Conservation (phyloP, 768 basidiomycete genomes). For the Podaxis sp. region DNA sequence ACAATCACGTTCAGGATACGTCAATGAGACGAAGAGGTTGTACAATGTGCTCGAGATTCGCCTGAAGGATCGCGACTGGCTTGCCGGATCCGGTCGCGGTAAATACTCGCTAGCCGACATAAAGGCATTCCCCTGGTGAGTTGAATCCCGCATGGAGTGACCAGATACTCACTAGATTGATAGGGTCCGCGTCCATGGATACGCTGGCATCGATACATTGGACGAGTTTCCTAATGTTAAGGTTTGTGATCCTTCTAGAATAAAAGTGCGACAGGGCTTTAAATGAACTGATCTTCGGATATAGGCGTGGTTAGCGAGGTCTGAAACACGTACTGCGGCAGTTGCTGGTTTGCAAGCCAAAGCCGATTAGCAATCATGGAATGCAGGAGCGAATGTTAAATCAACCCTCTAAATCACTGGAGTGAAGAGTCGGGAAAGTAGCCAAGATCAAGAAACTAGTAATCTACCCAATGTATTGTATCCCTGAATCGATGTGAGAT, state of each 20-base stretch:
- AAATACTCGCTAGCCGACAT: conserved; percentile 70
- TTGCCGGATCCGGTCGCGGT: conserved; percentile 71
- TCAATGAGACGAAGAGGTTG: conserved; percentile 77
- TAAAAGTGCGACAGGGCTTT: background rate
- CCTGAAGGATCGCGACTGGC: conserved; percentile 68
- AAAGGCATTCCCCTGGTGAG: conserved; percentile 62
- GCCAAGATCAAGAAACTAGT: background rate
- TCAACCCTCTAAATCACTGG: background rate
- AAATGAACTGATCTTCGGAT: background rate
- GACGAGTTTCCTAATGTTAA: conserved; percentile 63
- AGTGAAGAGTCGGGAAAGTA: too few species aligned
- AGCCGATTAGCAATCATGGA: background rate
- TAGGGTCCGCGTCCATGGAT: conserved; percentile 52
- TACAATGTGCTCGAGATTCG: conserved; percentile 81
- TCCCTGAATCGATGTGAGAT: background rate
- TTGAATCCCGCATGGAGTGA: background rate
- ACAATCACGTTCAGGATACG: conserved; percentile 48
- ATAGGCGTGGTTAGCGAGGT: conserved; percentile 22
- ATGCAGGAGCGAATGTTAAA: background rate
- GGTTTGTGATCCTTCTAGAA: conserved; percentile 23
- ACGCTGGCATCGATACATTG: conserved; percentile 49
- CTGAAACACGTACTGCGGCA: background rate
- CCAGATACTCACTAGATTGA: background rate
- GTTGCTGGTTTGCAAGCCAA: background rate
- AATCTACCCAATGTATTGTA: background rate